phyloP scores from a whole-genome alignment of 1,284 basidiomycete species.

The Exobasidium cylindrosporum region DNA sequence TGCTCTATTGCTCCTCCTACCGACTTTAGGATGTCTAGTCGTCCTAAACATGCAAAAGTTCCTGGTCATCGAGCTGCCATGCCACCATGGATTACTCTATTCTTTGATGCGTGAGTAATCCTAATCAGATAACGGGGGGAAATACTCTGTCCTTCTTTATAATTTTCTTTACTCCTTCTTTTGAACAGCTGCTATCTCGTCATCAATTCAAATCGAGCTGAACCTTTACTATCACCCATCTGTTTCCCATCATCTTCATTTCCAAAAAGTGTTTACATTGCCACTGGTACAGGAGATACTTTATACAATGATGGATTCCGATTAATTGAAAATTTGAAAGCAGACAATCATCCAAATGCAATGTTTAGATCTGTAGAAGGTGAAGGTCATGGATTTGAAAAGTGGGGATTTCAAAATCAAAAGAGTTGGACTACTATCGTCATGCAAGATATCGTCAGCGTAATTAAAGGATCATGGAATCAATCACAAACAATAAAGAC shows the following conservation, averaged over 20 bases:
- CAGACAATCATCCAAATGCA: constrained; percentile 17
- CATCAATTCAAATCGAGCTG: constrained; percentile 16
- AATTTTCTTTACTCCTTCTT: neutral
- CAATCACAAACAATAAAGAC: neutral
- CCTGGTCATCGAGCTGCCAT: constrained; percentile 22
- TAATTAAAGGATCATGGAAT: neutral
- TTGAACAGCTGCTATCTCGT: constrained; percentile 30
- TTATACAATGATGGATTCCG: constrained; percentile 32
- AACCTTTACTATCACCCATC: constrained; percentile 32
- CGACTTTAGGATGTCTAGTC: constrained; percentile 2
- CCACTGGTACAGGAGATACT: constrained; percentile 34
- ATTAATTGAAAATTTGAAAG: constrained; percentile 29
- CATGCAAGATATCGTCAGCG: constrained; percentile 2
- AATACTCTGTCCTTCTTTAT: neutral
- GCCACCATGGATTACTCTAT: constrained; percentile 25
- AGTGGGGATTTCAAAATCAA: constrained; percentile 13
- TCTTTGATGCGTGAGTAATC: constrained; percentile 23
- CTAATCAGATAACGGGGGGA: neutral
- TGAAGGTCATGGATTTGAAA: constrained; percentile 50
- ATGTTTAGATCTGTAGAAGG: constrained; percentile 29
- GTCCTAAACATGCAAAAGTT: neutral
- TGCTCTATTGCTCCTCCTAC: constrained; percentile 13
- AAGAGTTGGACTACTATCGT: neutral
- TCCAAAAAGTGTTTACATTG: constrained; percentile 28
- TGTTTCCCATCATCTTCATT: constrained; percentile 9